Evolutionary conservation across 176 grass and related monocot species (phyloP), one percentile per base, ranked within the genome.

Genomic region (Zoysia pacifica): DNA sequence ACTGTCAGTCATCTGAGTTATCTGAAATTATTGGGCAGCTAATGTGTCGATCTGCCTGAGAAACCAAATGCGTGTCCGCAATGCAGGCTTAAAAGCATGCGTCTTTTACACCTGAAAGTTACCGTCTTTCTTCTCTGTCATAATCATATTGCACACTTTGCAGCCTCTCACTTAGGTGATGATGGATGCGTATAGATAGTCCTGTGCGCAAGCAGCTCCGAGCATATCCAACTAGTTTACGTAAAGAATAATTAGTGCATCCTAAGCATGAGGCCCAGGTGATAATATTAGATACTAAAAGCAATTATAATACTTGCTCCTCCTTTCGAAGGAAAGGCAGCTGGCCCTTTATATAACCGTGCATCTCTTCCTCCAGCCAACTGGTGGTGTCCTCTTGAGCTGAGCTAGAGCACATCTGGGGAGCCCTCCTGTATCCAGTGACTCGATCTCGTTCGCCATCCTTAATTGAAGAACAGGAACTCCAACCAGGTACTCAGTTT

Each of bases 201-300:
- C 44, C 53, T 75, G 52, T 84, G 75, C 64, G 62, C 63, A 84
- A 79, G 69, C 70, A 88, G 74, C 68, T 79, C 67, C 50, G 44
- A 62, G 46, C 86, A 74, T 79, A 69, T 69, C 86, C 87, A 85
- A 71, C 78, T 85, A 73, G 72, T 61, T 73, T 85, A 89, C 82
- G 73, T 41, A 85, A 89, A 81, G 87, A 89, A 85, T 82, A 89
- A 89, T 82, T 68, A 89, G 82, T 89, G 87, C 67, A 73, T 62
- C 51, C 78, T 78, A 61, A 89, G 78, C 83, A 86, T 82, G 82
- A 85, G 82, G 43, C 78, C 67, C 73, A 78, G 78, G 87, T 78
- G 87, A 89, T 89, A 89, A 89, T 86, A 86, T 89, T 86, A 69
- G 67, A 85, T 89, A 86, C 73, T 86, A 39, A 73, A 73, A 81